Evolutionary conservation across 345 rosid genomes (phyloP).

Genomic region (Hirschfeldia incana): DNA sequence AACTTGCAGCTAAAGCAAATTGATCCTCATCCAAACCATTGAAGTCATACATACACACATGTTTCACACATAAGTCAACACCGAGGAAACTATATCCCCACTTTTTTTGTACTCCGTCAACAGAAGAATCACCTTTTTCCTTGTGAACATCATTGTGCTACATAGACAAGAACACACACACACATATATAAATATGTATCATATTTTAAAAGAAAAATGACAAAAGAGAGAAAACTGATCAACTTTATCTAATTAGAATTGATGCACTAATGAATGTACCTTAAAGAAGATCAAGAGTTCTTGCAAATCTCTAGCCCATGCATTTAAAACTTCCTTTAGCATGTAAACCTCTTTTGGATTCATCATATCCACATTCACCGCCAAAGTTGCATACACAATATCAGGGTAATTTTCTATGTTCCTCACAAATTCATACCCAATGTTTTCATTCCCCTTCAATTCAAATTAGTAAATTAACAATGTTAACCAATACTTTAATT

Average conservation of each 20-base stretch:
- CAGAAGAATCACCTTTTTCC: slow-evolving; percentile 6
- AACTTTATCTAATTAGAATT: not conserved
- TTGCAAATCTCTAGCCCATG: not conserved
- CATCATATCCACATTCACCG: slow-evolving; percentile 8
- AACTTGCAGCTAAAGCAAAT: not conserved
- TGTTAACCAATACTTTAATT: not conserved
- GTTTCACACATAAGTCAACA: not conserved
- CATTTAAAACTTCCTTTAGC: not conserved
- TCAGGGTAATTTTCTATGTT: not conserved
- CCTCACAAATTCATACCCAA: not conserved
- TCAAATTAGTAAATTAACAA: not conserved
- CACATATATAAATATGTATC: not conserved
- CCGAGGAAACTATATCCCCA: not conserved
- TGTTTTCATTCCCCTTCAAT: slow-evolving; percentile 4
- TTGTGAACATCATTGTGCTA: not conserved
- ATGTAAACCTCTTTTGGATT: slow-evolving; percentile 1
- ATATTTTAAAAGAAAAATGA: not conserved
- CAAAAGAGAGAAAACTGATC: not conserved
- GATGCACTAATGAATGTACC: slow-evolving; percentile 9
- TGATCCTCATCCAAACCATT: not conserved
- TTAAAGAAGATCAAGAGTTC: slow-evolving; percentile 1
- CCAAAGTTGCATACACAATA: not conserved
- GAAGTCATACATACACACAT: not conserved
- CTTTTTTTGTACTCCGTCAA: not conserved
- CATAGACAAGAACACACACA: not conserved